Evolutionary conservation across 2,329 filamentous ascomycete genomes (phyloP), one percentile per base, ranked within the genome.

Genomic region (Phaeosphaeriaceae sp.): DNA sequence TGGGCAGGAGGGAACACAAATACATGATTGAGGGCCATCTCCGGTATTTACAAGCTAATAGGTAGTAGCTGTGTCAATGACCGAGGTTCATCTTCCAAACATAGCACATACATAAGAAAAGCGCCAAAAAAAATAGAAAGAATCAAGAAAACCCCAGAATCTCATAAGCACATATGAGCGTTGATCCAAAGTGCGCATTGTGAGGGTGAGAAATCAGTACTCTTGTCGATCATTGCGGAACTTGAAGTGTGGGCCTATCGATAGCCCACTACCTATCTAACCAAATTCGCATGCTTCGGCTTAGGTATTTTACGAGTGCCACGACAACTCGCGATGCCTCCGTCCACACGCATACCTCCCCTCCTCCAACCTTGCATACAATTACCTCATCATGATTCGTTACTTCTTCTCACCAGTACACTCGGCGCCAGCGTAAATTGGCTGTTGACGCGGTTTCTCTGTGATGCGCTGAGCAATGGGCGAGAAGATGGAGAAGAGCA

Each of bases 331-430:
- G 56, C 54, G 16, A 73, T 73, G 70, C 61, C 70, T 54, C 65
- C 67, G 29, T 71, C 80, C 15, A 77, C 79, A 5, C 78, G 81
- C 52, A 81, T 84, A 50, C 87, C 88, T 2, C 78, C 83, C 47
- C 80, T 87, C 2, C 77, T 91, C 12, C 82, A 88, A 61, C 80
- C 85, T 6, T 87, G 87, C 69, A 78, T 89, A 42, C 64, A 74
- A 38, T 78, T 86, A 1, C 84, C 84, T 4, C 74, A 78, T 5
- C 79, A 84, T 58, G 75, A 80, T 13, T 83, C 85, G 29, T 80
- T 91, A 32, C 77, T 84, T 16, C 79, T 92, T 11, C 74, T 92
- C 44, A 91, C 88, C 13, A 83, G 83, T 54, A 85, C 90, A 23
- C 79, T 73, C 66, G 80, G 75, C 46, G 77, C 76, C 38, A 77